These are phyloP conservation scores for Escovopsis sp. DNA, from an alignment of 2,329 filamentous ascomycete species.

Conservation along the genomic window DNA sequence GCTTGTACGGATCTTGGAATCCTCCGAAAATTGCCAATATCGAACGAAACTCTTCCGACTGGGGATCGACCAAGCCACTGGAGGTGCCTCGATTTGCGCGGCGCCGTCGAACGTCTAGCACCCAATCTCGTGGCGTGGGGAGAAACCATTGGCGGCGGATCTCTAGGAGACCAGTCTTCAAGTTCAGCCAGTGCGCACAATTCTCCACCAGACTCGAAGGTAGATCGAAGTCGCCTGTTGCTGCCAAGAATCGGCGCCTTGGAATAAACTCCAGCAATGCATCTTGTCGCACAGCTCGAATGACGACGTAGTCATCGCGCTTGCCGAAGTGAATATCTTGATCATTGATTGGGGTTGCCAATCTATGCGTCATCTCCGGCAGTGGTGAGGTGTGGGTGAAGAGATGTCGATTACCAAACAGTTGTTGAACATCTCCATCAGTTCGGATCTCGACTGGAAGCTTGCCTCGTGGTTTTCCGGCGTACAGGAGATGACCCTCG, in stretches of 20 bases:
- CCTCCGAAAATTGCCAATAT: not conserved
- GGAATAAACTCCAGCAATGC: constrained; percentile 21
- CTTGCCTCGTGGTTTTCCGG: constrained; percentile 23
- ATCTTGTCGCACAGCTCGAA: constrained; percentile 12
- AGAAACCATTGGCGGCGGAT: constrained; percentile 28
- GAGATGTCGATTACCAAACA: constrained; percentile 40
- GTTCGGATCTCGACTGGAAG: constrained; percentile 37
- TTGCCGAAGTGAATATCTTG: constrained; percentile 27
- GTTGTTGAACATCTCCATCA: constrained; percentile 24
- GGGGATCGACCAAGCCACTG: constrained; percentile 1
- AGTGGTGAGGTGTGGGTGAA: constrained; percentile 36
- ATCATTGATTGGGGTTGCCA: constrained; percentile 8
- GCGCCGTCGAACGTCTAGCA: constrained; percentile 14
- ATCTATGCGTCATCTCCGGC: constrained; percentile 37
- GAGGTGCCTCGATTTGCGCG: constrained; percentile 10
- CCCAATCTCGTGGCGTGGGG: constrained; percentile 16
- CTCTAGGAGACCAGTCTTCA: constrained; percentile 28
- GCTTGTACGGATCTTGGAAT: constrained; percentile 1
- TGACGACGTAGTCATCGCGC: not conserved
- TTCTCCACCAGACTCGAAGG: constrained; percentile 33
- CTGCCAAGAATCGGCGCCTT: constrained; percentile 13
- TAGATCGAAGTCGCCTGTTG: constrained; percentile 26
- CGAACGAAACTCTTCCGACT: not conserved
- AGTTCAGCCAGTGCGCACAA: constrained; percentile 47
- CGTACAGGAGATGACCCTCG: constrained; percentile 21